Conservation (phyloP, 345 rosid genomes). For the Passiflora organensis region DNA sequence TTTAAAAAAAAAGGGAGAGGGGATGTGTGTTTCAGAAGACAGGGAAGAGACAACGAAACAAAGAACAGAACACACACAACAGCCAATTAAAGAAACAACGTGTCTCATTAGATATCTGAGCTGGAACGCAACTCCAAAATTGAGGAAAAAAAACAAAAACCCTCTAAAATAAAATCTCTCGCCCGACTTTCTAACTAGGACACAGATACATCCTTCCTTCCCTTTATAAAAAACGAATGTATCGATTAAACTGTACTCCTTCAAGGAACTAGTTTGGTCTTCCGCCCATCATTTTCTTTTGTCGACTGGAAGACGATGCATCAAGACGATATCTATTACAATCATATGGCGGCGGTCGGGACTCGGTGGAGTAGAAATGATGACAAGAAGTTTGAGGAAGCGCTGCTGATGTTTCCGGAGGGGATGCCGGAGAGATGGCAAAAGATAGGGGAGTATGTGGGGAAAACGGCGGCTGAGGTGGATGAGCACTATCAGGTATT, state of each 20-base stretch:
- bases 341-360: not conserved
- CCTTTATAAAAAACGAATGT: not conserved
- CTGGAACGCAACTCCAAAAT: not conserved
- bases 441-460: conserved; percentile 43
- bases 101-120: not conserved
- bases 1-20: too few species aligned
- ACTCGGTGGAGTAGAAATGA: conserved; percentile 49
- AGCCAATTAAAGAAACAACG: conserved; percentile 9
- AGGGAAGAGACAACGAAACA: too few species aligned
- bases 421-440: conserved; percentile 59
- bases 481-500: conserved; percentile 51
- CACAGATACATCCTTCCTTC: not conserved
- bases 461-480: conserved; percentile 44
- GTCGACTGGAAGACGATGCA: conserved; percentile 1
- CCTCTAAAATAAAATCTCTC: conserved; percentile 3
- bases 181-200: not conserved
- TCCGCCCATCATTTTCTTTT: too few species aligned
- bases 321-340: not conserved
- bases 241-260: not conserved
- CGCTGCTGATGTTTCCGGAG: conserved; percentile 53
- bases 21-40: too few species aligned
- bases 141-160: not conserved
- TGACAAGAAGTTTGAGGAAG: conserved; percentile 68
- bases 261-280: not conserved
- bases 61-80: not conserved